phyloP scores from a whole-genome alignment of 2,329 filamentous ascomycete genomes.

The Fusarium torulosum region DNA sequence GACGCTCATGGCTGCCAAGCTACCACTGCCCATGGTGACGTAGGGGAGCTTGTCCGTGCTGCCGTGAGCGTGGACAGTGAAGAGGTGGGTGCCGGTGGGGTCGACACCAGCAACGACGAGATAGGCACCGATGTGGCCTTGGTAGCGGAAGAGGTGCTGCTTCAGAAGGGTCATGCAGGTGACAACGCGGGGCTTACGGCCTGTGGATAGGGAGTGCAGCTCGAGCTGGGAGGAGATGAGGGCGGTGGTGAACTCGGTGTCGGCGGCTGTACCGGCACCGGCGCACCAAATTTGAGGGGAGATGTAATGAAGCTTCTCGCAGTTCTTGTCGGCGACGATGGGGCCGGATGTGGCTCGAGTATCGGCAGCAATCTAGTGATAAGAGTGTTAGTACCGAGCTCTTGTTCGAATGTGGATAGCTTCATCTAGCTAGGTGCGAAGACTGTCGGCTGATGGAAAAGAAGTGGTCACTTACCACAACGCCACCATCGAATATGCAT shows the following conservation, averaged over 20 bases:
- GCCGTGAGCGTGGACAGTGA: constrained; percentile 98
- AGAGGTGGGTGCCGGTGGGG: constrained; percentile 93
- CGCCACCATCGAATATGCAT: constrained; percentile 94
- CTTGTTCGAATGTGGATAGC: constrained; percentile 18
- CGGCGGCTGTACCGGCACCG: constrained; percentile 95
- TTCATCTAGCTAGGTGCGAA: not conserved
- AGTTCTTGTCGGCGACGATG: constrained; percentile 99
- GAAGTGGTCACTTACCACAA: constrained; percentile 75
- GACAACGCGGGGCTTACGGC: constrained; percentile 95
- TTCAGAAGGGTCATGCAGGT: constrained; percentile 99
- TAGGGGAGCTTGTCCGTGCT: constrained; percentile 99
- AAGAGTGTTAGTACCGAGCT: constrained; percentile 36
- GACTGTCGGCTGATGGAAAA: not conserved
- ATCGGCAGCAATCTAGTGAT: constrained; percentile 88
- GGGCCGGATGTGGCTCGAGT: constrained; percentile 96
- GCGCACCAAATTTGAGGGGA: constrained; percentile 99
- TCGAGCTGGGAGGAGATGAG: constrained; percentile 99
- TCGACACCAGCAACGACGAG: constrained; percentile 97
- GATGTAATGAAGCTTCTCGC: constrained; percentile 99
- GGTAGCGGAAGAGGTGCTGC: constrained; percentile 98
- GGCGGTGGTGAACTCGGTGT: constrained; percentile 98
- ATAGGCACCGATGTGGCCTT: constrained; percentile 97
- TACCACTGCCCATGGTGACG: constrained; percentile 98
- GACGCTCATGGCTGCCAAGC: constrained; percentile 95
- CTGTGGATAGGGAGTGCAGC: constrained; percentile 94